Conservation (phyloP, 768 basidiomycete species). For the Mycena pura region DNA sequence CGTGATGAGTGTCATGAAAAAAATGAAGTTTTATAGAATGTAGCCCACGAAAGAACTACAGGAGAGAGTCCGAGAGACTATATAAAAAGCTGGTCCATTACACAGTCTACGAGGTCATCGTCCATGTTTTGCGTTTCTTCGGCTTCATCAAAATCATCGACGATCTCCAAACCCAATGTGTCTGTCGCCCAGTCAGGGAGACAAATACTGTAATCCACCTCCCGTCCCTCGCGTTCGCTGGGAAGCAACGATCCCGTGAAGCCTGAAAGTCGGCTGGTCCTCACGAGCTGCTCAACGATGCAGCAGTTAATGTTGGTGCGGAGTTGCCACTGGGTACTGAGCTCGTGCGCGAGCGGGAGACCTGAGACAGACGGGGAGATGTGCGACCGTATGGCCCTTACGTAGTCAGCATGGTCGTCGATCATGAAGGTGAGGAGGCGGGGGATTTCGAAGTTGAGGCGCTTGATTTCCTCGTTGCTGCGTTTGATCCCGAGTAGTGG, state of each 20-base stretch:
- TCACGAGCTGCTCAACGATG: background rate
- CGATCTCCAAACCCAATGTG: background rate
- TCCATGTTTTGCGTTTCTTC: no score
- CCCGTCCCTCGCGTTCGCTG: background rate
- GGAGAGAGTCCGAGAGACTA: no score
- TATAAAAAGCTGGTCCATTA: no score
- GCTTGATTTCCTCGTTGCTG: slow-evolving; percentile 38
- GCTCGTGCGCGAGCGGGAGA: background rate
- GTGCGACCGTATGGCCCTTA: background rate
- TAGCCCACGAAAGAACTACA: no score
- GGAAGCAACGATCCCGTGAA: background rate
- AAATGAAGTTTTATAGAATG: no score
- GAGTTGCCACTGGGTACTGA: background rate
- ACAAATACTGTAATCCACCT: background rate
- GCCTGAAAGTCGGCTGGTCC: background rate
- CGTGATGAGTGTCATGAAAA: no score
- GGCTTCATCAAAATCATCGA: background rate
- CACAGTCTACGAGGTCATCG: no score
- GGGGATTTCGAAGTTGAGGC: slow-evolving; percentile 40
- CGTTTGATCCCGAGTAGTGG: no score
- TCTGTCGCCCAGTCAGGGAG: background rate
- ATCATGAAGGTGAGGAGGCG: slow-evolving; percentile 34
- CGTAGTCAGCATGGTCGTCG: slow-evolving; percentile 28
- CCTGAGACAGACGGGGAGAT: background rate
- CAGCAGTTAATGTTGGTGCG: background rate